A percentile compares a stretch with the other conserved stretches of the same genome.
Conservation (phyloP, 139 green algal genomes). For the Picochlorum costavermella region DNA sequence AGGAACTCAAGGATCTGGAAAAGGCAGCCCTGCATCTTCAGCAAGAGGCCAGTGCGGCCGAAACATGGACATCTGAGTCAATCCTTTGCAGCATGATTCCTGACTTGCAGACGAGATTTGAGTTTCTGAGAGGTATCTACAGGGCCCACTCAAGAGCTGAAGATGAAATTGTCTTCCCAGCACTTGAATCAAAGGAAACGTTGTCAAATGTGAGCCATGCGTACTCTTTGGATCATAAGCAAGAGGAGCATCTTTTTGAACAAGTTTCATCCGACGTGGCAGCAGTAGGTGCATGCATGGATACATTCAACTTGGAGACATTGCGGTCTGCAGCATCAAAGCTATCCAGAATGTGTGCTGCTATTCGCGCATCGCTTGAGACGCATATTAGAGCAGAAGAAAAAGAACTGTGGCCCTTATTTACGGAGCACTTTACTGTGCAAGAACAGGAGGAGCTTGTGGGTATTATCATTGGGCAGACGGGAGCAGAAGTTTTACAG, state of each 20-base stretch:
- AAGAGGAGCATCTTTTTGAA: slow-evolving; percentile 84
- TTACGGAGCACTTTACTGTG: slow-evolving; percentile 76
- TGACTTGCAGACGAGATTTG: slow-evolving; percentile 76
- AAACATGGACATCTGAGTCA: neutral
- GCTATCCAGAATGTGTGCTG: slow-evolving; percentile 69
- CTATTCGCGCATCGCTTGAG: slow-evolving; percentile 70
- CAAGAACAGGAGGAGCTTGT: slow-evolving; percentile 92
- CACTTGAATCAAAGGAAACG: slow-evolving; percentile 87
- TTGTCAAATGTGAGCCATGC: slow-evolving; percentile 89
- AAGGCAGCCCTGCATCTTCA: slow-evolving; percentile 52
- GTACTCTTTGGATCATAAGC: slow-evolving; percentile 93
- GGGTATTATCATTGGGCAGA: slow-evolving; percentile 81
- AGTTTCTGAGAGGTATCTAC: slow-evolving; percentile 84
- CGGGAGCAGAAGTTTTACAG: slow-evolving; percentile 89
- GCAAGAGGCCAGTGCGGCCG: slow-evolving; percentile 9
- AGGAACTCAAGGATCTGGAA: slow-evolving; percentile 79
- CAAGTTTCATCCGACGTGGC: slow-evolving; percentile 42
- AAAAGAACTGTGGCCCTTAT: slow-evolving; percentile 94
- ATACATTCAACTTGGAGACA: slow-evolving; percentile 11
- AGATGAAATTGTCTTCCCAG: slow-evolving; percentile 97
- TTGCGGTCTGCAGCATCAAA: slow-evolving; percentile 26
- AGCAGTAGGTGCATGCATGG: neutral
- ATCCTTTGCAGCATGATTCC: slow-evolving; percentile 7
- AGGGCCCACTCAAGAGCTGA: slow-evolving; percentile 66
- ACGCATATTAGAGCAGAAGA: slow-evolving; percentile 83